Evolutionary conservation across 768 basidiomycete genomes (phyloP).

Genomic region (Leccinum fibrillosum): DNA sequence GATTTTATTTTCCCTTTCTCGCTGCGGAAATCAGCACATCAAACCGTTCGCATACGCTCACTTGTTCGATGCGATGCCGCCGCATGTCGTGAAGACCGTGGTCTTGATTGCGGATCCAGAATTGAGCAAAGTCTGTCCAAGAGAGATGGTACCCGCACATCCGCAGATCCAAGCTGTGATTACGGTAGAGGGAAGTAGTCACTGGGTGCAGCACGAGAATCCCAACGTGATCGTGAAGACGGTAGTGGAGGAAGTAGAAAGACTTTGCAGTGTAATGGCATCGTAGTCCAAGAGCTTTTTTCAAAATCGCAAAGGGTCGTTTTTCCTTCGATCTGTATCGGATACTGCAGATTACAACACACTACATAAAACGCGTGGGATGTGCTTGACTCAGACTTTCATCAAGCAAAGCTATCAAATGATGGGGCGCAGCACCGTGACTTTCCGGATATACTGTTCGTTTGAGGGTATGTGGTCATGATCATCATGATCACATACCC

Average conservation of each 20-base stretch:
- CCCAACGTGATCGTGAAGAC: slow-evolving; percentile 4
- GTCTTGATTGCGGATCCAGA: slow-evolving; percentile 13
- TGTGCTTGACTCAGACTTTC: too few relatives aligned
- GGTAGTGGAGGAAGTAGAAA: slow-evolving; percentile 8
- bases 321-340: too few relatives aligned
- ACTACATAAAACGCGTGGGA: too few relatives aligned
- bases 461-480: too few relatives aligned
- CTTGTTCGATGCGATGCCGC: slow-evolving; percentile 7
- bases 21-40: slow-evolving; percentile 6
- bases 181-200: slow-evolving; percentile 8
- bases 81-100: slow-evolving; percentile 12
- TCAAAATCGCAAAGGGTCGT: too few relatives aligned
- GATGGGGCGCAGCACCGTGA: too few relatives aligned
- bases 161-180: slow-evolving; percentile 1
- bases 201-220: slow-evolving; percentile 17
- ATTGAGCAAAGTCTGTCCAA: slow-evolving; percentile 1
- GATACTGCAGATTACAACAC: too few relatives aligned
- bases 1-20: background rate
- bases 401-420: too few relatives aligned
- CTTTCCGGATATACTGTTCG: too few relatives aligned
- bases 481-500: too few relatives aligned
- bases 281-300: too few relatives aligned
- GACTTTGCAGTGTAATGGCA: background rate
- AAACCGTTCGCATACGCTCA: slow-evolving; percentile 13
- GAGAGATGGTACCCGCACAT: slow-evolving; percentile 4